phyloP scores from a whole-genome alignment of 768 basidiomycete species.

The Lyophyllum atratum region DNA sequence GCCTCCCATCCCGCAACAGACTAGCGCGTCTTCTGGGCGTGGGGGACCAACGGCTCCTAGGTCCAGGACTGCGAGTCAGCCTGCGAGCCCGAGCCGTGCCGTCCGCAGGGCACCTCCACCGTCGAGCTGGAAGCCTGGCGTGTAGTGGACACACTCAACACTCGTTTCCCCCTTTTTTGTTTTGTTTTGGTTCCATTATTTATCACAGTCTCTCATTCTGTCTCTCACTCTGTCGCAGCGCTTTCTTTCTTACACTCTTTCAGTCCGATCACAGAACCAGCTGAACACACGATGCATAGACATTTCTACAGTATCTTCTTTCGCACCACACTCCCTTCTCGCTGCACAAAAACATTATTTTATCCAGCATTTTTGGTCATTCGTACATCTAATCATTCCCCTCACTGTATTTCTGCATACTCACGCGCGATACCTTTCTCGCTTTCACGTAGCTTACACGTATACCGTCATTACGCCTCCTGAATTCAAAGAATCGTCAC shows the following conservation, averaged over 20 bases:
- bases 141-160: conserved; percentile 15
- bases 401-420: conserved; percentile 27
- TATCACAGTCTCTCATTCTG: conserved; percentile 4
- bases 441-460: conserved; percentile 5
- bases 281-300: conserved; percentile 3
- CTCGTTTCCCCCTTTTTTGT: conserved; percentile 8
- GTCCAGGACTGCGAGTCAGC: conserved; percentile 47
- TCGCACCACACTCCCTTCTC: background rate
- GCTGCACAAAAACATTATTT: conserved; percentile 15
- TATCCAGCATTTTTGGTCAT: conserved; percentile 19
- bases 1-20: conserved; percentile 36
- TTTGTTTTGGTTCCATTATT: conserved; percentile 13
- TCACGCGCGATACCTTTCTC: conserved; percentile 22
- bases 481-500: background rate
- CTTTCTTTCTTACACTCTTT: conserved; percentile 11
- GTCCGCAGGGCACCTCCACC: conserved; percentile 48
- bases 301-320: conserved; percentile 16
- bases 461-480: conserved; percentile 1
- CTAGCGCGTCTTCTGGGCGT: conserved; percentile 14
- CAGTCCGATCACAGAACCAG: background rate
- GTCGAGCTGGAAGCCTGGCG: conserved; percentile 60
- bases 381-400: conserved; percentile 20
- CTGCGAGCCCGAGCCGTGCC: conserved; percentile 33
- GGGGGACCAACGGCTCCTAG: conserved; percentile 24
- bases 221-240: conserved; percentile 4